Conservation (phyloP, 768 basidiomycete genomes). For the Podaxis mareebaensis region DNA sequence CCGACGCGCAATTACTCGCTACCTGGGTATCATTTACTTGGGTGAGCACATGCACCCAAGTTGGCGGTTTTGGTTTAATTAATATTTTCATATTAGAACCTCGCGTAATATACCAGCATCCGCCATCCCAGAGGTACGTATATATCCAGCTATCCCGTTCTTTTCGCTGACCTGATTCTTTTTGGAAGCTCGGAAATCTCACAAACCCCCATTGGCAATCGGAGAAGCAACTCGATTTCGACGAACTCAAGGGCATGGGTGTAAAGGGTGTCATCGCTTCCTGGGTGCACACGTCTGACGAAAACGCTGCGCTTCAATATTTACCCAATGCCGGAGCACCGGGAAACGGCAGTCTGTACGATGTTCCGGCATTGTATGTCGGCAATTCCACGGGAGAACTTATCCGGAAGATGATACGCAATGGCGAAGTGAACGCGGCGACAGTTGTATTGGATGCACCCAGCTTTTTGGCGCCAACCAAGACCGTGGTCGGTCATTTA, state of each 20-base stretch:
- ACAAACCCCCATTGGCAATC: conserved; percentile 33
- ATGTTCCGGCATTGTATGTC: conserved; percentile 30
- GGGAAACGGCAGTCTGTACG: conserved; percentile 25
- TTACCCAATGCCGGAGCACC: conserved; percentile 29
- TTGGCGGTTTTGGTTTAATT: background rate
- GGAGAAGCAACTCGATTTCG: conserved; percentile 28
- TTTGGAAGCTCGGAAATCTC: conserved; percentile 28
- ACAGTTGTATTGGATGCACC: conserved; percentile 33
- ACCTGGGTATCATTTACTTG: conserved; percentile 29
- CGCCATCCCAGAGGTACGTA: conserved; percentile 26
- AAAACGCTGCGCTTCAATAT: conserved; percentile 30
- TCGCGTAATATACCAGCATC: conserved; percentile 22
- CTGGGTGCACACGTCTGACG: conserved; percentile 31
- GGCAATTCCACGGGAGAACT: conserved; percentile 30
- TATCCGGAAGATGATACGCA: conserved; percentile 24
- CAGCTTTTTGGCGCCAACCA: conserved; percentile 20
- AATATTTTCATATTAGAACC: conserved; percentile 18
- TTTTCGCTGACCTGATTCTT: background rate
- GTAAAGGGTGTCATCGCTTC: conserved; percentile 27
- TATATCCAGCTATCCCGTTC: background rate
- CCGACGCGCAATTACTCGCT: conserved; percentile 30
- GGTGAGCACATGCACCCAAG: conserved; percentile 20
- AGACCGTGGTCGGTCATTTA: conserved; percentile 27
- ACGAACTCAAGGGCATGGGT: conserved; percentile 21
- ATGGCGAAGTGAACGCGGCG: conserved; percentile 23